Percentiles rank a stretch among this genome's conserved stretches.
phyloP scores from a whole-genome alignment of 1,139 yeast species.

The Lodderomyces pseudojiufengensis region DNA sequence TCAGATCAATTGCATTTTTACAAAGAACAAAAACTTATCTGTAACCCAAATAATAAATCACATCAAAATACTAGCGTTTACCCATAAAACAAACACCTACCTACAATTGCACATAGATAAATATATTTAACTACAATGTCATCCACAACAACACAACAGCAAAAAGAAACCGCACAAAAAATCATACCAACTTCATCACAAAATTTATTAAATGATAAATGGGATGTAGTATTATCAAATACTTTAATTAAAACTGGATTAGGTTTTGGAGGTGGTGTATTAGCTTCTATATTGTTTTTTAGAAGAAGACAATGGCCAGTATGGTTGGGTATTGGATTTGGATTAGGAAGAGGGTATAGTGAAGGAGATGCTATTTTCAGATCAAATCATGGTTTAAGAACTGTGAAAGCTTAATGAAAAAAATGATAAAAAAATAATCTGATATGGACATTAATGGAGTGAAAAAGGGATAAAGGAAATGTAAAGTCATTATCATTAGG shows the following conservation, averaged over 20 bases:
- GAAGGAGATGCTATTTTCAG: constrained; percentile 98
- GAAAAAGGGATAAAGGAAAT: no score
- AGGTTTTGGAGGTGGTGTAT: constrained; percentile 95
- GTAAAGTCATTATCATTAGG: no score
- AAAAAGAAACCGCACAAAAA: constrained; percentile 20
- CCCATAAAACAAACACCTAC: no score
- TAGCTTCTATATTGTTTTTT: constrained; percentile 86
- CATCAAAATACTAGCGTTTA: no score
- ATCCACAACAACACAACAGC: constrained; percentile 9
- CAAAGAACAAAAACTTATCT: no score
- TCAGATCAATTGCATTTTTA: no score
- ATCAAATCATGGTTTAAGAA: constrained; percentile 68
- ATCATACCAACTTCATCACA: constrained; percentile 52
- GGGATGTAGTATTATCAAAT: constrained; percentile 97
- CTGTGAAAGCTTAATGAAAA: constrained; percentile 54
- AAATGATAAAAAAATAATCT: background rate
- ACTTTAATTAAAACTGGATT: constrained; percentile 94
- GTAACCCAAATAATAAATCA: no score
- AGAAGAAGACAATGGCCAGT: constrained; percentile 96
- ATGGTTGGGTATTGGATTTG: constrained; percentile 95
- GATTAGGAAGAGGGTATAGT: constrained; percentile 94
- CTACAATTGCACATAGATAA: background rate
- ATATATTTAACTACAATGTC: constrained; percentile 15
- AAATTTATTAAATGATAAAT: constrained; percentile 75
- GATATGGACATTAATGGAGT: no score